Evolutionary conservation across 2,329 filamentous ascomycete genomes (phyloP).

Genomic region (Rhexocercosporidium sp.): DNA sequence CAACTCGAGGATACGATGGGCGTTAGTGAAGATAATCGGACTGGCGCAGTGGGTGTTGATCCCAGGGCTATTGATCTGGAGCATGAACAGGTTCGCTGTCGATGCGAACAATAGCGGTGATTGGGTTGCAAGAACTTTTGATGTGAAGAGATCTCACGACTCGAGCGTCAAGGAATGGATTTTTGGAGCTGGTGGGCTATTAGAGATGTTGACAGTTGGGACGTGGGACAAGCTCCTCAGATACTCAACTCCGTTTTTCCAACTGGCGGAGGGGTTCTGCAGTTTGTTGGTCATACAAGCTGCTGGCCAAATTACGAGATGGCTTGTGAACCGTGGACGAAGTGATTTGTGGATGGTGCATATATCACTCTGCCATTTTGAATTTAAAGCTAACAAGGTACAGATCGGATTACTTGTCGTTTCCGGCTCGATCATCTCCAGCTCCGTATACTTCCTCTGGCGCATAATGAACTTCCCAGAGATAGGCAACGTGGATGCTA

Average conservation of each 20-base stretch:
- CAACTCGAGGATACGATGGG: constrained; percentile 74
- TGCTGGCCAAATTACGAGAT: constrained; percentile 90
- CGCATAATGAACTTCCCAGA: constrained; percentile 92
- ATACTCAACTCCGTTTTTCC: constrained; percentile 94
- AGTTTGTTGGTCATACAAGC: constrained; percentile 95
- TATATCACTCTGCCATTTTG: constrained; percentile 28
- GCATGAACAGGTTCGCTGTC: constrained; percentile 91
- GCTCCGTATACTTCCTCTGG: constrained; percentile 95
- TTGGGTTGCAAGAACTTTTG: constrained; percentile 84
- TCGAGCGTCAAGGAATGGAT: constrained; percentile 81
- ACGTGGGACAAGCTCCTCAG: constrained; percentile 87
- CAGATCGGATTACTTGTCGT: constrained; percentile 87
- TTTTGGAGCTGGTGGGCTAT: constrained; percentile 82
- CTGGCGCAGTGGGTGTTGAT: constrained; percentile 87
- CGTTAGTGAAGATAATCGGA: constrained; percentile 71
- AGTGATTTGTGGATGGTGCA: constrained; percentile 96
- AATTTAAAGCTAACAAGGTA: constrained; percentile 22
- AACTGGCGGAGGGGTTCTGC: constrained; percentile 95
- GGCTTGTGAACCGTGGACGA: constrained; percentile 90
- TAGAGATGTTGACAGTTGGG: constrained; percentile 81
- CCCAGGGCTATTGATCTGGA: constrained; percentile 89
- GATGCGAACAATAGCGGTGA: constrained; percentile 74
- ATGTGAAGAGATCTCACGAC: constrained; percentile 66
- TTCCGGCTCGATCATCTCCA: constrained; percentile 90
- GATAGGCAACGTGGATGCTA: constrained; percentile 89